phyloP scores from a whole-genome alignment of 305 asterid species.

The Fraxinus platypoda region DNA sequence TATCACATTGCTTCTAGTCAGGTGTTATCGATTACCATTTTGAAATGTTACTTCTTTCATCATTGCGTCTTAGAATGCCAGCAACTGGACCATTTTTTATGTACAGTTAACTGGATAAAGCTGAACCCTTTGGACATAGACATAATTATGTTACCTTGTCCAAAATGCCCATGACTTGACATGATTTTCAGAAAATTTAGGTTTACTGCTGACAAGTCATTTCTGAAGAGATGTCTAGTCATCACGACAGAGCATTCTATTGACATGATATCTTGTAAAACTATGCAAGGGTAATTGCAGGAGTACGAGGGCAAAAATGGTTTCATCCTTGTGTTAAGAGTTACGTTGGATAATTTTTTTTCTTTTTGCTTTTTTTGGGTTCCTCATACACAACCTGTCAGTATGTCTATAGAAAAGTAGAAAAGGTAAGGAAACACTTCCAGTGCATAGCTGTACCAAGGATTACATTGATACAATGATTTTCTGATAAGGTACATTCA shows the following conservation, averaged over 20 bases:
- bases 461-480: conserved; percentile 10
- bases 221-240: neutral
- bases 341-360: neutral
- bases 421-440: neutral
- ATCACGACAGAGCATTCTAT: neutral
- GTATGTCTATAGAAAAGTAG: conserved; percentile 3
- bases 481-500: conserved; percentile 20
- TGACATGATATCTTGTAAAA: neutral
- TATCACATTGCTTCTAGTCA: neutral
- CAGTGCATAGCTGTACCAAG: conserved; percentile 1
- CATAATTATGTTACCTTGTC: neutral
- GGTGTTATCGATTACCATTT: neutral
- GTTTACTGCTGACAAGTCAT: neutral
- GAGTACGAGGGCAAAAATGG: conserved; percentile 21
- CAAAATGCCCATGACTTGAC: neutral
- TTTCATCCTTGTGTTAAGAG: neutral
- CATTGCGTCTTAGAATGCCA: neutral
- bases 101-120: neutral
- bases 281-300: conserved; percentile 30
- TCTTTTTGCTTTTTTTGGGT: neutral
- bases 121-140: neutral
- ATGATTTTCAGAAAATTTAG: conserved; percentile 10
- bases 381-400: neutral
- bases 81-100: conserved; percentile 1
- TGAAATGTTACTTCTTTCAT: neutral